Evolutionary conservation across 2,329 filamentous ascomycete genomes (phyloP).

Genomic region (Berkeleyomyces rouxiae): DNA sequence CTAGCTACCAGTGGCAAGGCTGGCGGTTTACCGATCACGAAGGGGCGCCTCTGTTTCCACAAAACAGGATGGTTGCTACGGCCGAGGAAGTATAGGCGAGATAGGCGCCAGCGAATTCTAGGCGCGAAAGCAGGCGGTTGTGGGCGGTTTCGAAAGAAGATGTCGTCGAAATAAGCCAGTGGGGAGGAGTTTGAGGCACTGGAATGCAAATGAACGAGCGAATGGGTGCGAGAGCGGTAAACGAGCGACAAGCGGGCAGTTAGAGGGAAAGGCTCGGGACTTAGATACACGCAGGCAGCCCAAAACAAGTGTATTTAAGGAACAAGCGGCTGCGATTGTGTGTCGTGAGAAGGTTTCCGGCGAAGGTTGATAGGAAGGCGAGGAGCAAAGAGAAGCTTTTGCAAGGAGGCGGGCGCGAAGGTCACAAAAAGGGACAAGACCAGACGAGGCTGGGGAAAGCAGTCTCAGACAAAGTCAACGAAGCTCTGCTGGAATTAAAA

Average conservation of each 20-base stretch:
- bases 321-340: neutral
- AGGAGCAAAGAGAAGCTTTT: neutral
- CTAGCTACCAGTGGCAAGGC: neutral
- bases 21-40: neutral
- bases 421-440: neutral
- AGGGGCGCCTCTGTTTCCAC: neutral
- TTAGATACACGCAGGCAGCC: neutral
- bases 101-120: neutral
- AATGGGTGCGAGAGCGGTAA: neutral
- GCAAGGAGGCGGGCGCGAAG: neutral
- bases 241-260: neutral
- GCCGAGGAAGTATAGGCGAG: neutral
- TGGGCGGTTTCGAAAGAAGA: neutral
- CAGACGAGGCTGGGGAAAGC: neutral
- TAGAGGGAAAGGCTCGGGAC: neutral
- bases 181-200: neutral
- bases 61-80: neutral
- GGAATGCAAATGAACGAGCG: neutral
- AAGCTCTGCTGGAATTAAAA: neutral
- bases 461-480: neutral
- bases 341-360: neutral
- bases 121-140: neutral
- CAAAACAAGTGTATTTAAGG: neutral
- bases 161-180: conserved; percentile 2
- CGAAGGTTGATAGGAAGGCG: neutral